These are phyloP conservation scores for Chalaropsis ovoidea DNA, from an alignment of 2,329 filamentous ascomycete genomes.

Conservation along the genomic window DNA sequence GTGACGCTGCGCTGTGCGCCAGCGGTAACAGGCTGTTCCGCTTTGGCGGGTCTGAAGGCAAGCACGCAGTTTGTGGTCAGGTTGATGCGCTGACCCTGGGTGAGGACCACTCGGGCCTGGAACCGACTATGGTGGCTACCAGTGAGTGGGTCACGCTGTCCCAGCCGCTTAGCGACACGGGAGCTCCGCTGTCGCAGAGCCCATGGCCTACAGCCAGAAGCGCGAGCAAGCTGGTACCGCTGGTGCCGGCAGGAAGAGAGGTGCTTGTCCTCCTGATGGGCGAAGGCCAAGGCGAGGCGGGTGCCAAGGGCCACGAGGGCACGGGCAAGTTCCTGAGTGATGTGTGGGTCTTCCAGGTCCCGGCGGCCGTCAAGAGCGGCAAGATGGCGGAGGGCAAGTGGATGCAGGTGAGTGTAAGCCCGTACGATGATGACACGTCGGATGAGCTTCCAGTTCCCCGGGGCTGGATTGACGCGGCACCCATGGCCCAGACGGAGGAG, in stretches of 20 bases:
- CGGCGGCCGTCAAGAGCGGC: constrained; percentile 39
- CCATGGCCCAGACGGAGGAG: constrained; percentile 50
- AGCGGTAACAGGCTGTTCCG: constrained; percentile 58
- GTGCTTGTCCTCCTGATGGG: constrained; percentile 54
- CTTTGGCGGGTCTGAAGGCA: constrained; percentile 71
- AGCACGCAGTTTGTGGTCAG: constrained; percentile 56
- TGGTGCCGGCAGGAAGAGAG: constrained; percentile 51
- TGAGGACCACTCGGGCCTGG: constrained; percentile 41
- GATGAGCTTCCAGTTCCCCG: constrained; percentile 42
- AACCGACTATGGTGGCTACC: constrained; percentile 42
- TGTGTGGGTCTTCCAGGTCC: constrained; percentile 55
- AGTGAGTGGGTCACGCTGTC: constrained; percentile 47
- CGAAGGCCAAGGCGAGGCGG: constrained; percentile 49
- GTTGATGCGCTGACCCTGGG: constrained; percentile 56
- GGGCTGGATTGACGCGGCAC: constrained; percentile 49
- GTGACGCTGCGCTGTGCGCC: constrained; percentile 57
- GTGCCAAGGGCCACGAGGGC: constrained; percentile 40
- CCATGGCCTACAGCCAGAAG: constrained; percentile 23
- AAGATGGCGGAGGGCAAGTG: constrained; percentile 48
- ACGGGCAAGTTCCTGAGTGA: constrained; percentile 49
- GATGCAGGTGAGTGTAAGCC: constrained; percentile 39
- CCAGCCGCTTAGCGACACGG: constrained; percentile 30
- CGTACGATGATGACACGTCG: constrained; percentile 45
- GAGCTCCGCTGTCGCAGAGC: neutral
- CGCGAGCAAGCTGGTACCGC: constrained; percentile 44